Evolutionary conservation across 1,284 basidiomycete genomes (phyloP).

Genomic region (Tetrapyrgos nigripes): DNA sequence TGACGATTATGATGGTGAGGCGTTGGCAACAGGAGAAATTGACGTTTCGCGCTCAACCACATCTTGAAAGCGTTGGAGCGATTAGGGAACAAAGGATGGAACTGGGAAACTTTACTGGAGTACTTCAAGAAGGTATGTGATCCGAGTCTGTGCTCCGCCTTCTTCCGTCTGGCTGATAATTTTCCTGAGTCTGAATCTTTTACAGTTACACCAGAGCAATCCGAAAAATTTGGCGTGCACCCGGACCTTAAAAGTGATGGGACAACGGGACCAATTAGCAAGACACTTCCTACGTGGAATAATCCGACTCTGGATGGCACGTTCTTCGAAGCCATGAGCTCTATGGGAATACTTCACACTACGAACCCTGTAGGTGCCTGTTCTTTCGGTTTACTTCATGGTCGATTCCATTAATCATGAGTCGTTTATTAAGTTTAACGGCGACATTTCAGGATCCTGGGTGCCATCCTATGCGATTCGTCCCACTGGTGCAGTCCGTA

Average conservation of each 20-base stretch:
- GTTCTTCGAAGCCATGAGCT: too few relatives aligned
- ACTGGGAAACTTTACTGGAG: conserved; percentile 11
- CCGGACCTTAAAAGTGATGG: neutral
- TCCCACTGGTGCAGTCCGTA: too few relatives aligned
- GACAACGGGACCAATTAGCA: too few relatives aligned
- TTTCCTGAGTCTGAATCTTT: neutral
- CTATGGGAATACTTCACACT: too few relatives aligned
- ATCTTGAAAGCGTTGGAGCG: conserved; percentile 9
- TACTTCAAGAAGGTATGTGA: conserved; percentile 13
- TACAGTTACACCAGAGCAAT: neutral
- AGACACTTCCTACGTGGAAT: too few relatives aligned
- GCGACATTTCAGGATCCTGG: too few relatives aligned
- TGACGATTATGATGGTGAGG: conserved; percentile 1
- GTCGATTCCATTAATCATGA: too few relatives aligned
- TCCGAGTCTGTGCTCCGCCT: neutral
- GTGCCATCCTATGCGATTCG: too few relatives aligned
- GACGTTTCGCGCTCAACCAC: neutral
- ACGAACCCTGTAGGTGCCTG: too few relatives aligned
- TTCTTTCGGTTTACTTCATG: too few relatives aligned
- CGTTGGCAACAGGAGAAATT: neutral
- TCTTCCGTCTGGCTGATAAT: neutral
- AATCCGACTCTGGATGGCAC: too few relatives aligned
- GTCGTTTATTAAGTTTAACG: too few relatives aligned
- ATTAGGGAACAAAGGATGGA: conserved; percentile 12
- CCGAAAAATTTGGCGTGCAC: neutral